phyloP scores from a whole-genome alignment of 2,329 filamentous ascomycete species.

The Talaromyces sp. region DNA sequence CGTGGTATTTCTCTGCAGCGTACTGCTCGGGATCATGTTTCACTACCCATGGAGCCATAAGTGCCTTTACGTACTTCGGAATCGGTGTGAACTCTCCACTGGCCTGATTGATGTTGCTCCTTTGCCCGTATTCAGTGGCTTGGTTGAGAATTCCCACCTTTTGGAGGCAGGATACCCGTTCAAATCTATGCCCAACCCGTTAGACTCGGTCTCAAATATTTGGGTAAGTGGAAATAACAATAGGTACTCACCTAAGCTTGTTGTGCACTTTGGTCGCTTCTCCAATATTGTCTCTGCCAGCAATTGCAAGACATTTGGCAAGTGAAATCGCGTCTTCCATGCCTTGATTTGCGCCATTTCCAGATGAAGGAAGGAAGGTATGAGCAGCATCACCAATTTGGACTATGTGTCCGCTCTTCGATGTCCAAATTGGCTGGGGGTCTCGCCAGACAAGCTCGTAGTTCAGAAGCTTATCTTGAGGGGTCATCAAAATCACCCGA shows the following conservation, averaged over 20 bases:
- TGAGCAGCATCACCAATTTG: slow-evolving; percentile 16
- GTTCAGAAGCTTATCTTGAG: slow-evolving; percentile 15
- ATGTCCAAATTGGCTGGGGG: slow-evolving; percentile 14
- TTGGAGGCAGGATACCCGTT: slow-evolving; percentile 16
- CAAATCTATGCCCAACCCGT: neutral
- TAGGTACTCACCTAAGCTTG: slow-evolving; percentile 3
- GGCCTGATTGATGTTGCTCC: neutral
- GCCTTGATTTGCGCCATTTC: slow-evolving; percentile 14
- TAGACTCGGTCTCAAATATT: neutral
- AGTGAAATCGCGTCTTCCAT: slow-evolving; percentile 16
- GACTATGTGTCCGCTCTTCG: slow-evolving; percentile 22
- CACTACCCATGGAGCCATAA: slow-evolving; percentile 21
- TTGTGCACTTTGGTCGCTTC: slow-evolving; percentile 16
- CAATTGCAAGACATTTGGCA: slow-evolving; percentile 13
- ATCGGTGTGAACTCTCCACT: neutral
- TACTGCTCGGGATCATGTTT: slow-evolving; percentile 24
- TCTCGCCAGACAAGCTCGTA: slow-evolving; percentile 18
- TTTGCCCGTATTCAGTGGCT: slow-evolving; percentile 14
- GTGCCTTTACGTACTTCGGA: slow-evolving; percentile 10
- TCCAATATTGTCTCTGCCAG: slow-evolving; percentile 3
- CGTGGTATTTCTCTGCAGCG: slow-evolving; percentile 27
- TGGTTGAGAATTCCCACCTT: slow-evolving; percentile 15
- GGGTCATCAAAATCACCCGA: slow-evolving; percentile 17
- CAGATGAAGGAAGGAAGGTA: slow-evolving; percentile 13
- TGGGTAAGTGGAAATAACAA: no score